phyloP scores from a whole-genome alignment of 1,284 basidiomycete species.

The Xerocomus cyaneibrunnescens region DNA sequence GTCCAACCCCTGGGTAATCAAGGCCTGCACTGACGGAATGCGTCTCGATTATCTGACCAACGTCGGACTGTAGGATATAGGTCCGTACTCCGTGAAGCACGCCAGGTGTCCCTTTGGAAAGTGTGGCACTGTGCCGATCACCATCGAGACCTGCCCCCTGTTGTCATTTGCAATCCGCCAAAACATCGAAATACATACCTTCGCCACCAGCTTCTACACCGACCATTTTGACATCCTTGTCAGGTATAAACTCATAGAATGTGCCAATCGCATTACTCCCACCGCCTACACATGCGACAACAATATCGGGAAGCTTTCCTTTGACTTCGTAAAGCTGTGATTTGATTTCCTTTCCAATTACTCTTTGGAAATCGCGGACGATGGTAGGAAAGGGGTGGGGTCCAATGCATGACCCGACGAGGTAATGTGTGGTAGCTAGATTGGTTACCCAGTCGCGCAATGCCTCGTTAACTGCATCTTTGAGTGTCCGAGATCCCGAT shows the following conservation, averaged over 20 bases:
- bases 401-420: constrained; percentile 96
- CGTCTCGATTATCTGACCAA: constrained; percentile 95
- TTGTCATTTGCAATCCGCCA: constrained; percentile 5
- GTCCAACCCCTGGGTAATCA: constrained; percentile 93
- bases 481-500: constrained; percentile 93
- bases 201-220: constrained; percentile 98
- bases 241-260: constrained; percentile 92
- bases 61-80: constrained; percentile 86
- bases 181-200: constrained; percentile 47
- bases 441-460: constrained; percentile 99
- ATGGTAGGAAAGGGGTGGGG: constrained; percentile 99
- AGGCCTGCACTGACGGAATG: constrained; percentile 97
- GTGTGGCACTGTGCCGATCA: constrained; percentile 87
- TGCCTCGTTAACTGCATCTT: constrained; percentile 97
- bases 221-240: constrained; percentile 79
- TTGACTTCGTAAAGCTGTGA: constrained; percentile 72
- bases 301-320: constrained; percentile 89
- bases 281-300: constrained; percentile 97
- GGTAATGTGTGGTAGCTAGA: constrained; percentile 90
- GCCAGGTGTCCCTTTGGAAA: constrained; percentile 87
- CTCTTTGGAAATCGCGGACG: constrained; percentile 96
- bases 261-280: constrained; percentile 98
- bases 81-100: constrained; percentile 97
- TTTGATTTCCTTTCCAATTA: constrained; percentile 97
- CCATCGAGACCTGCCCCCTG: constrained; percentile 69